Evolutionary conservation across 1,284 basidiomycete species (phyloP).

Genomic region (Cerioporus squamosus): DNA sequence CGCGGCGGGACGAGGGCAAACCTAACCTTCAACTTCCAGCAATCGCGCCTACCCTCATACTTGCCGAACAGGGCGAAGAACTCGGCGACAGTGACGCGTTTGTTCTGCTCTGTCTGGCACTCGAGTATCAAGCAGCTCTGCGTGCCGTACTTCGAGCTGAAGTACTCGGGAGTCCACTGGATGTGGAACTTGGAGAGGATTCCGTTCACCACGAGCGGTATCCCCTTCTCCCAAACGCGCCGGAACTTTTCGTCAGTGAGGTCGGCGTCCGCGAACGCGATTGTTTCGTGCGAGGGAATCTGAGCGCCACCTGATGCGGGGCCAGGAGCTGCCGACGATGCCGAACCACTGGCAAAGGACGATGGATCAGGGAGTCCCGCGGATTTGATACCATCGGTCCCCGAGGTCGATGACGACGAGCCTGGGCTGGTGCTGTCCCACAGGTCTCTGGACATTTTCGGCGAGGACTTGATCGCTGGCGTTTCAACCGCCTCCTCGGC

Average conservation of each 20-base stretch:
- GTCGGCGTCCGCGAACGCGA: slow-evolving; percentile 50
- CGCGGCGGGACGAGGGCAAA: background rate
- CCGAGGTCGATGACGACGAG: slow-evolving; percentile 6
- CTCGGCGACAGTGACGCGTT: slow-evolving; percentile 66
- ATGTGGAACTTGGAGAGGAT: slow-evolving; percentile 64
- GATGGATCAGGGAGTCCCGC: slow-evolving; percentile 28
- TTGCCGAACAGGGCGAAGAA: slow-evolving; percentile 86
- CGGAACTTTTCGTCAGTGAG: slow-evolving; percentile 70
- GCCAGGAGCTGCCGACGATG: slow-evolving; percentile 22
- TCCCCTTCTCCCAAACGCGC: slow-evolving; percentile 71
- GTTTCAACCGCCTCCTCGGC: slow-evolving; percentile 7
- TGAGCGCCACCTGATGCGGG: slow-evolving; percentile 16
- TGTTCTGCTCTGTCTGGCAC: slow-evolving; percentile 74
- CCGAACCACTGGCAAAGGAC: slow-evolving; percentile 22
- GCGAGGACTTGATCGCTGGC: slow-evolving; percentile 15
- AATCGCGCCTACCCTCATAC: slow-evolving; percentile 57
- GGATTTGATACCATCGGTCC: slow-evolving; percentile 10
- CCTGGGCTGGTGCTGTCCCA: slow-evolving; percentile 8
- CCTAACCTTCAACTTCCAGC: slow-evolving; percentile 83
- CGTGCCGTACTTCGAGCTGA: slow-evolving; percentile 70
- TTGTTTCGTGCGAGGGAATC: slow-evolving; percentile 50
- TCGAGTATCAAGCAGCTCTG: slow-evolving; percentile 79
- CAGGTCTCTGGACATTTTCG: slow-evolving; percentile 15
- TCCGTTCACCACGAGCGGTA: slow-evolving; percentile 78
- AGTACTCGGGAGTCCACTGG: slow-evolving; percentile 84